Percentiles rank a stretch among this genome's conserved stretches.
phyloP scores from a whole-genome alignment of 352 stramenopile species.

The Globisporangium camurandrum region DNA sequence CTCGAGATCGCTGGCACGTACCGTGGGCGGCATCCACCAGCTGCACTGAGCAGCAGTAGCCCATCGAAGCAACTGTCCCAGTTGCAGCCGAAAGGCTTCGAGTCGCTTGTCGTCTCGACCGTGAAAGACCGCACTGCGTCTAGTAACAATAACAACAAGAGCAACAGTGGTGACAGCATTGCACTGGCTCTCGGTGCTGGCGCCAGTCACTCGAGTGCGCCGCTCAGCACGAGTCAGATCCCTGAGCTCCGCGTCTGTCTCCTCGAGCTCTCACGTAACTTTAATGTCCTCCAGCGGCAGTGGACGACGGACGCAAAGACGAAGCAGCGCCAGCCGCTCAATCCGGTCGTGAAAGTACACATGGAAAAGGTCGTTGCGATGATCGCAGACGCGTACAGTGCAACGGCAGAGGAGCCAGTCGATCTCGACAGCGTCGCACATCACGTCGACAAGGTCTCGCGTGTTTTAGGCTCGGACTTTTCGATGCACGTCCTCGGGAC shows the following conservation, averaged over 20 bases:
- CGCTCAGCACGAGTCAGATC: conserved; percentile 33
- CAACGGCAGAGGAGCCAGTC: conserved; percentile 43
- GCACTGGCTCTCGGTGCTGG: too few species aligned
- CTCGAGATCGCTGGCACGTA: conserved; percentile 13
- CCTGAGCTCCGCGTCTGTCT: conserved; percentile 63
- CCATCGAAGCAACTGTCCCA: not conserved
- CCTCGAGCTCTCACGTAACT: conserved; percentile 60
- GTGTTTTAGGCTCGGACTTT: conserved; percentile 53
- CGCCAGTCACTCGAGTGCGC: conserved; percentile 4
- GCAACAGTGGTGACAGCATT: too few species aligned
- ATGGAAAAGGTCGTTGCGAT: conserved; percentile 59
- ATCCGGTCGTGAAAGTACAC: conserved; percentile 52
- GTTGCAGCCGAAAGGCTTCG: not conserved
- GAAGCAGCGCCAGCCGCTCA: conserved; percentile 26
- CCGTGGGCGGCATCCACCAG: conserved; percentile 3
- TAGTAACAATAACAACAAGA: conserved; percentile 4
- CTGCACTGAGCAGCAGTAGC: not conserved
- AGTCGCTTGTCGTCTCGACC: conserved; percentile 8
- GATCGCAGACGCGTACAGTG: conserved; percentile 67
- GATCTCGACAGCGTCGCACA: conserved; percentile 31
- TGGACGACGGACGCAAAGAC: conserved; percentile 63
- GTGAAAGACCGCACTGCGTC: conserved; percentile 1
- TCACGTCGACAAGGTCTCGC: conserved; percentile 51
- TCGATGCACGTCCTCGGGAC: conserved; percentile 52
- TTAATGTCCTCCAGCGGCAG: conserved; percentile 55